Percentiles rank a stretch among this genome's conserved stretches.
These are phyloP conservation scores for Fusarium brachygibbosum DNA, from an alignment of 2,329 filamentous ascomycete genomes.

Conservation along the genomic window DNA sequence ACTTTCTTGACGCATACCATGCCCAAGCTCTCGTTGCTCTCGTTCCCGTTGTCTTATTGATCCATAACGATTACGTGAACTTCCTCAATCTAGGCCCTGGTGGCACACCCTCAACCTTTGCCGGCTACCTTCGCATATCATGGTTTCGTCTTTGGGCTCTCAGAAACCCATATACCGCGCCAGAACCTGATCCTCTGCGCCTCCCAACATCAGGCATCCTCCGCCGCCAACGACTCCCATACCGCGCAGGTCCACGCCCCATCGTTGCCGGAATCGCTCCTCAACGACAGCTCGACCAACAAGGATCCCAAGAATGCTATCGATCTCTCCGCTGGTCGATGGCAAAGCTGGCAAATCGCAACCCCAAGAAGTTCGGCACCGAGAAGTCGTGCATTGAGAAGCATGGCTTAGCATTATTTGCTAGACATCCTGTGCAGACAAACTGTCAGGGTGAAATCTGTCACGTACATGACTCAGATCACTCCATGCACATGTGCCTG, in stretches of 20 bases:
- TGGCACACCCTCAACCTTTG: constrained; percentile 80
- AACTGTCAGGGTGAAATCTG: constrained; percentile 85
- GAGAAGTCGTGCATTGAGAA: constrained; percentile 85
- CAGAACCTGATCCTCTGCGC: constrained; percentile 64
- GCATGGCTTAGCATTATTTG: constrained; percentile 82
- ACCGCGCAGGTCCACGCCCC: constrained; percentile 74
- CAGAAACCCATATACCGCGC: constrained; percentile 75
- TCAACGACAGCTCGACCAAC: constrained; percentile 82
- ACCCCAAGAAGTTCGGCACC: constrained; percentile 66
- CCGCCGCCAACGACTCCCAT: constrained; percentile 64
- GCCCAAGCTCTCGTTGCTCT: constrained; percentile 65
- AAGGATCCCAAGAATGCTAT: constrained; percentile 67
- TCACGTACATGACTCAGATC: constrained; percentile 82
- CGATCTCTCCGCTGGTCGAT: constrained; percentile 67
- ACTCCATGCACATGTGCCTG: constrained; percentile 82
- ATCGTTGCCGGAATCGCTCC: constrained; percentile 81
- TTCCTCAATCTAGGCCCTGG: constrained; percentile 84
- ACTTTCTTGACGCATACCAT: constrained; percentile 63
- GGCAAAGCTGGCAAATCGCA: constrained; percentile 61
- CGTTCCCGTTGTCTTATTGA: constrained; percentile 63
- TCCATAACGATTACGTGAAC: constrained; percentile 79
- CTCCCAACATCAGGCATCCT: constrained; percentile 72
- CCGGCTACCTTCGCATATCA: constrained; percentile 80
- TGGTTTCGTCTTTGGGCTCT: constrained; percentile 79
- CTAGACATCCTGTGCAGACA: constrained; percentile 73